phyloP scores from a whole-genome alignment of 306 rosid genomes.

The Quercus cerris region DNA sequence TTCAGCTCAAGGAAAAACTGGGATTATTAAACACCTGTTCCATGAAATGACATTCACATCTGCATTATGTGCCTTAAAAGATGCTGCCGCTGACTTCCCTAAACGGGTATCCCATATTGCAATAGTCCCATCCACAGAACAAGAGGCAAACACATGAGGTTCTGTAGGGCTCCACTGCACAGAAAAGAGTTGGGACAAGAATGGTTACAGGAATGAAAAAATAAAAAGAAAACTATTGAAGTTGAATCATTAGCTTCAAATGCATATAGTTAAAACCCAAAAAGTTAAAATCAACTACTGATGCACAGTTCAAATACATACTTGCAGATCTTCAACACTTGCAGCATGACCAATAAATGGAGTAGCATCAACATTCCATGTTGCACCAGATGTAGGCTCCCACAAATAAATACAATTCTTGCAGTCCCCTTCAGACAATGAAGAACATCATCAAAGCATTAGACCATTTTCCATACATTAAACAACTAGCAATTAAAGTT shows the following conservation, averaged over 20 bases:
- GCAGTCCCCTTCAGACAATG: conserved; percentile 72
- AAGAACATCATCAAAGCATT: conserved; percentile 14
- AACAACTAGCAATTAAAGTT: conserved; percentile 6
- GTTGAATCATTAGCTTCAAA: not conserved
- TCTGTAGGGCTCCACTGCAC: conserved; percentile 97
- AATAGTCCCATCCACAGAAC: conserved; percentile 78
- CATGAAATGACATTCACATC: conserved; percentile 97
- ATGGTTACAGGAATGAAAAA: conserved; percentile 9
- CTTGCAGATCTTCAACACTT: conserved; percentile 95
- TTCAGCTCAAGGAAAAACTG: conserved; percentile 1
- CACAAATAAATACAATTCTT: conserved; percentile 66
- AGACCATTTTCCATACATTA: conserved; percentile 1
- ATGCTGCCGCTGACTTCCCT: conserved; percentile 59
- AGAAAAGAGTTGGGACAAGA: conserved; percentile 18
- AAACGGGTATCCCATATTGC: conserved; percentile 86
- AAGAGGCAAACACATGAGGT: conserved; percentile 74
- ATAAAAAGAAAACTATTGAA: not conserved
- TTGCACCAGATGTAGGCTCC: conserved; percentile 73
- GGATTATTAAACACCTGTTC: conserved; percentile 63
- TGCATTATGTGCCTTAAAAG: conserved; percentile 74
- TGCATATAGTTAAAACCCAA: conserved; percentile 11
- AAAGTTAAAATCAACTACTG: conserved; percentile 23
- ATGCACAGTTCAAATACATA: conserved; percentile 24
- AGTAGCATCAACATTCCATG: conserved; percentile 71
- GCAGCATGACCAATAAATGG: conserved; percentile 74